Evolutionary conservation across 2,329 filamentous ascomycete genomes (phyloP), one percentile per base, ranked within the genome.

Genomic region (Diatrype stigma): DNA sequence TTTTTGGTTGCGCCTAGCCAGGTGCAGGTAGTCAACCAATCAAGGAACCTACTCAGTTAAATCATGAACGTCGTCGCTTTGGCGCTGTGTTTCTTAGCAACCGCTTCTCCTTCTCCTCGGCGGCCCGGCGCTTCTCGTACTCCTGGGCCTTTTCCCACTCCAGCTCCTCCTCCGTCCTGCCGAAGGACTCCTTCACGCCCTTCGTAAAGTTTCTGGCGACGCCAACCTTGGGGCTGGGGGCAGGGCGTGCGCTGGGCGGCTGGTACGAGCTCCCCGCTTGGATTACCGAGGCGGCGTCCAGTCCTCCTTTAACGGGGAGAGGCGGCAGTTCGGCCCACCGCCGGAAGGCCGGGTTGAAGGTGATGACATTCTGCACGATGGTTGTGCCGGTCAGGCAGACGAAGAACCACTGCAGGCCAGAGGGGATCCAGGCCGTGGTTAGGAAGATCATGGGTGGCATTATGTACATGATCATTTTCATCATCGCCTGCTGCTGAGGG

Each of bases 371-470:
- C 60, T 74, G 60, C 46, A 68, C 60, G 40, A 63, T 40, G 37
- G 64, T 54, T 19, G 63, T 53, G 23, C 65, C 64, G 22, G 71
- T 64, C 28, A 70, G 60, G 54, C 68, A 60, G 53, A 76, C 60
- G 56, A 77, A 70, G 73, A 79, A 79, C 64, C 73, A 72, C 56
- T 79, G 77, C 47, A 79, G 64, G 48, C 67, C 74, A 37, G 75
- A 70, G 17, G 75, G 74, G 50, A 79, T 65, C 68, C 73, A 79
- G 42, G 68, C 68, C 6, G 76, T 78, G 42, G 67, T 67, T 45
- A 76, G 30, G 62, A 77, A 70, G 47, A 74, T 70, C 46, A 76
- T 53, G 48, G 68, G 69, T 19, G 73, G 72, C 42, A 79, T 62
- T n/a, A 72, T 57, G 55, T 67, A 73, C 54, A 66, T 65, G 68